These are phyloP conservation scores for Fistulinella prunicolor DNA, from an alignment of 768 basidiomycete genomes.

Conservation along the genomic window DNA sequence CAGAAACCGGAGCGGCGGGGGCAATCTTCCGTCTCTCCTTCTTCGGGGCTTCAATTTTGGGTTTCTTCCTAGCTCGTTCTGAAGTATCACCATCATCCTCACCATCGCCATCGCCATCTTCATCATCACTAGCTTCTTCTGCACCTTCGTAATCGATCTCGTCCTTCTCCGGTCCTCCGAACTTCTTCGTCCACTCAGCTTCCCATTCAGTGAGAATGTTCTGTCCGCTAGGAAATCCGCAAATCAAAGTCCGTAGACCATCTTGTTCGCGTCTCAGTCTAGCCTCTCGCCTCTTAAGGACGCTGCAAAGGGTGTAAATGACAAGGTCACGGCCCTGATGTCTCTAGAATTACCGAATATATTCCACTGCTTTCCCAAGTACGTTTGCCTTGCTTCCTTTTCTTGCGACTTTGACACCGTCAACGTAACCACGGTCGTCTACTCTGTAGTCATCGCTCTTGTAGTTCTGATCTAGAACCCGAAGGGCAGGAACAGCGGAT, in stretches of 20 bases:
- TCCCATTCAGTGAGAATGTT: slow-evolving; percentile 75
- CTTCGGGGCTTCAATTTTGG: slow-evolving; percentile 45
- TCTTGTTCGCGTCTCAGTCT: slow-evolving; percentile 73
- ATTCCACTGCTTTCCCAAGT: slow-evolving; percentile 86
- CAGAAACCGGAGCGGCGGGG: slow-evolving; percentile 22
- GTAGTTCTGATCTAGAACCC: slow-evolving; percentile 60
- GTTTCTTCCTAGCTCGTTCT: slow-evolving; percentile 59
- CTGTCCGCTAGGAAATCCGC: slow-evolving; percentile 71
- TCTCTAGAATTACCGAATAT: slow-evolving; percentile 54
- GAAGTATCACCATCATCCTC: slow-evolving; percentile 39
- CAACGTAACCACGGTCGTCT: slow-evolving; percentile 84
- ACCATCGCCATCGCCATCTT: slow-evolving; percentile 42
- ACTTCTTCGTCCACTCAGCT: slow-evolving; percentile 63
- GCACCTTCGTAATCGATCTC: slow-evolving; percentile 48
- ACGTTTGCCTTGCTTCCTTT: slow-evolving; percentile 92
- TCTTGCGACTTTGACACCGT: slow-evolving; percentile 88
- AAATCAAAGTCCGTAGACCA: slow-evolving; percentile 66
- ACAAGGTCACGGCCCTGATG: neutral
- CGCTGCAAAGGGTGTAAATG: slow-evolving; percentile 39
- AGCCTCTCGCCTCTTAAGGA: slow-evolving; percentile 73
- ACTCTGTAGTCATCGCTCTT: slow-evolving; percentile 48
- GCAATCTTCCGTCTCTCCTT: slow-evolving; percentile 42
- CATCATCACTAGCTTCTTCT: slow-evolving; percentile 45
- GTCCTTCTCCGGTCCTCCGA: slow-evolving; percentile 77
- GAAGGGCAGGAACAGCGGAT: slow-evolving; percentile 78